A percentile compares a stretch with the other conserved stretches of the same genome.
phyloP scores from a whole-genome alignment of 208 protist genomes.

The Trypanosoma rangeli region DNA sequence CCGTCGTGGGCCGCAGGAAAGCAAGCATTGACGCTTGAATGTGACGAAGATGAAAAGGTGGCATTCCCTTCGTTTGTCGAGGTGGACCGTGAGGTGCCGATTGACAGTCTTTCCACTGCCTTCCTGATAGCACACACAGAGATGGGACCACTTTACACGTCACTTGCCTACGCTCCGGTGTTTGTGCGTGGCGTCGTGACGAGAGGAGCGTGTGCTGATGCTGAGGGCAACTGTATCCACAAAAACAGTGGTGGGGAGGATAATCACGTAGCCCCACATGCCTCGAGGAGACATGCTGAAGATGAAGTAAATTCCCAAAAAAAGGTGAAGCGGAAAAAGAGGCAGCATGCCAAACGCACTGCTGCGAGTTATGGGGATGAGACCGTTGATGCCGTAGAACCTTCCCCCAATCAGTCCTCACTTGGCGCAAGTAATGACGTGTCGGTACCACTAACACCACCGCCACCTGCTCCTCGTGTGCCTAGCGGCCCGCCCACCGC shows the following conservation, averaged over 20 bases:
- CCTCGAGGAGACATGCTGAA: not conserved
- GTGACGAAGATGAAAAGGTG: conserved; percentile 15
- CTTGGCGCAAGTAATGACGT: not conserved
- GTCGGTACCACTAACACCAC: not conserved
- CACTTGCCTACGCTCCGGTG: conserved; percentile 71
- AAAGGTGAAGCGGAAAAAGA: not conserved
- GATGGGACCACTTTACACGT: conserved; percentile 71
- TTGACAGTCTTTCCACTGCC: conserved; percentile 52
- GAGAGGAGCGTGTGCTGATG: conserved; percentile 42
- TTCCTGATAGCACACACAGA: conserved; percentile 70
- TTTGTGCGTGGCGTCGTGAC: conserved; percentile 39
- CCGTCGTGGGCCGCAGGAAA: conserved; percentile 62
- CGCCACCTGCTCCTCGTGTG: not conserved
- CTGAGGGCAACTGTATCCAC: conserved; percentile 30
- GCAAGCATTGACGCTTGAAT: conserved; percentile 63
- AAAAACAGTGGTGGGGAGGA: conserved; percentile 1
- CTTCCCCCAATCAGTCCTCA: not conserved
- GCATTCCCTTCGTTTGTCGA: conserved; percentile 60
- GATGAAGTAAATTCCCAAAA: not conserved
- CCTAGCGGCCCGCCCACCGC: conserved; percentile 11
- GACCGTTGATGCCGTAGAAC: not conserved
- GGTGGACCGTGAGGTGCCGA: conserved; percentile 69
- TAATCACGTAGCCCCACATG: not conserved
- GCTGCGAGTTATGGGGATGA: not conserved
- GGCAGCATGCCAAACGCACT: conserved; percentile 21